Conservation (phyloP, 176 grass and related monocot species). For the Oryza australiensis region DNA sequence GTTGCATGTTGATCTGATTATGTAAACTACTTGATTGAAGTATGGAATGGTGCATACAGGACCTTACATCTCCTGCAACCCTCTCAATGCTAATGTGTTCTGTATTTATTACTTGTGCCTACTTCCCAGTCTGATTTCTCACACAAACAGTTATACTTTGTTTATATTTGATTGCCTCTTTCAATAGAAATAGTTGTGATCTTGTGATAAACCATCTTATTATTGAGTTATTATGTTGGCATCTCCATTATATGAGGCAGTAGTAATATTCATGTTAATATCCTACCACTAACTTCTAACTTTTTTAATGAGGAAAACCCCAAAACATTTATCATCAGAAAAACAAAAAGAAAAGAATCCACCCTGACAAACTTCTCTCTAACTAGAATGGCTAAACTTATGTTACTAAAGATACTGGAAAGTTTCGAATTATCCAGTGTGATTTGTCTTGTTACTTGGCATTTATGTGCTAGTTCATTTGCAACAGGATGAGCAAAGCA, state of each 20-base stretch:
- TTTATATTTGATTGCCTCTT: background rate
- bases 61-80: background rate
- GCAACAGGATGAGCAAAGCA: constrained; percentile 68
- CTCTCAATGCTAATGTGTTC: constrained; percentile 4
- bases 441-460: constrained; percentile 13
- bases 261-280: background rate
- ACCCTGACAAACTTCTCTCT: background rate
- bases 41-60: background rate
- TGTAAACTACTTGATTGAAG: background rate
- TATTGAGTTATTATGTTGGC: background rate
- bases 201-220: background rate
- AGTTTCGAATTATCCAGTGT: constrained; percentile 7
- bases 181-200: background rate
- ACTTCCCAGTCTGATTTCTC: background rate
- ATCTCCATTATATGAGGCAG: background rate
- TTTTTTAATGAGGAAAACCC: background rate
- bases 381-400: background rate
- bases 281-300: background rate
- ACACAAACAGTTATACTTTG: background rate
- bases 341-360: background rate
- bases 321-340: background rate
- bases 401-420: background rate
- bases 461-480: constrained; percentile 16
- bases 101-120: constrained; percentile 6
- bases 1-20: constrained; percentile 1